A percentile compares a stretch with the other conserved stretches of the same genome.
Conservation (phyloP, 2,329 filamentous ascomycete species). For the Verticillium albo-atrum region DNA sequence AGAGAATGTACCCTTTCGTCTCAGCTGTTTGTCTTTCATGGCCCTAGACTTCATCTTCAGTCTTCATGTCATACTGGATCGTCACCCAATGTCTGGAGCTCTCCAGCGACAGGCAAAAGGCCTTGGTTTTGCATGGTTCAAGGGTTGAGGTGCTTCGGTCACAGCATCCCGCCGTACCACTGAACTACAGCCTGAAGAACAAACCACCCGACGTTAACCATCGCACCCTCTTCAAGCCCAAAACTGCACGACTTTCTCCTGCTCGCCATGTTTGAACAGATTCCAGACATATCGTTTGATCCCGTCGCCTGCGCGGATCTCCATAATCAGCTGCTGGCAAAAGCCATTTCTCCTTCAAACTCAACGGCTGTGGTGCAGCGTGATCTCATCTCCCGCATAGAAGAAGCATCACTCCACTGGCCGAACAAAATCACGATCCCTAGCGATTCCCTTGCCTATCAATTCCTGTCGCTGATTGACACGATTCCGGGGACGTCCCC, state of each 20-base stretch:
- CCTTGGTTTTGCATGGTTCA: no score
- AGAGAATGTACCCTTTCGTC: no score
- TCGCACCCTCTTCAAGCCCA: neutral
- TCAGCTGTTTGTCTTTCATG: no score
- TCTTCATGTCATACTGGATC: no score
- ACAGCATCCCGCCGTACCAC: no score
- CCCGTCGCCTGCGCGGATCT: neutral
- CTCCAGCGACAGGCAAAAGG: no score
- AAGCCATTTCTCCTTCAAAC: neutral
- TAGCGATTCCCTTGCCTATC: neutral
- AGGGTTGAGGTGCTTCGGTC: no score
- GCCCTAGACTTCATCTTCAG: no score
- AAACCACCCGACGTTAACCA: no score
- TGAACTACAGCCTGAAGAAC: no score
- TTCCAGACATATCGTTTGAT: neutral
- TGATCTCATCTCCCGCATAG: neutral
- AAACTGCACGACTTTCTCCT: no score
- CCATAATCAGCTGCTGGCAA: neutral
- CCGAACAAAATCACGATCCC: neutral
- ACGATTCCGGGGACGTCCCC: neutral
- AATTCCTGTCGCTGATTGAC: neutral
- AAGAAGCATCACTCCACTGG: neutral
- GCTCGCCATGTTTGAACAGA: neutral
- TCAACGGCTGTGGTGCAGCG: neutral
- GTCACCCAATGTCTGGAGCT: no score